Evolutionary conservation across 1,284 basidiomycete species (phyloP), one percentile per base, ranked within the genome.

Genomic region (Ustilago esculenta): DNA sequence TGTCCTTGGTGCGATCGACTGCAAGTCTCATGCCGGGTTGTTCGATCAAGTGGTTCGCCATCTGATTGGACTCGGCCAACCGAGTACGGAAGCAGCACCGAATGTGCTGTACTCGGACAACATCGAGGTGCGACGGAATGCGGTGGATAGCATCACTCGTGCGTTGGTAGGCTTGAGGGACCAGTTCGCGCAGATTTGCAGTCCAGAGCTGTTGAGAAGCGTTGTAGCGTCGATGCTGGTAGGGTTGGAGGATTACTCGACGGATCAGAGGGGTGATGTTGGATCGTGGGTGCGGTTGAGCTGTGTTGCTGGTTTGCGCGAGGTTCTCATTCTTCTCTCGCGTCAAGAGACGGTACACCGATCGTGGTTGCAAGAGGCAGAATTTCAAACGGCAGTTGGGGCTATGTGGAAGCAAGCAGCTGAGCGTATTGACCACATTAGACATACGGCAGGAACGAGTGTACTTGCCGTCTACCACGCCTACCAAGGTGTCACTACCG

Each of bases 211-310:
- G 10, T 18, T 59, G 34, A 23, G 9, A 7, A 11, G 8, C 1
- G 34, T 43, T 24, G 20, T 63, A 3, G n/a, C 5, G 15, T 53
- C 35, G n/a, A 54, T 49, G 29, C 82, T 90, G 18, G 79, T 76
- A 12, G 93, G 92, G 2, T 82, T 98, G 34, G 85, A 87, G 15
- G 95, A 99, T 84, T 98, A 98, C 79, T 90, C 92, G 2, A 89
- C 88, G 27, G 96, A 98, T 79, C 91, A 96, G 82, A 87, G 96
- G 55, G 96, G 96, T 5, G 96, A 99, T 79, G 91, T 99, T 21
- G 96, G 96, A 24, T 97, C 94, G 0, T 98, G 94, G 94, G 87
- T 96, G 25, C 90, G 96, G 45, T 86, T 90, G n/a, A 58, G 88
- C 35, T 88, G 88, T 77, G 85, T 92, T 63, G 85, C 85, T 44